Conservation (phyloP, 306 rosid genomes). For the Adenanthera pavonina region DNA sequence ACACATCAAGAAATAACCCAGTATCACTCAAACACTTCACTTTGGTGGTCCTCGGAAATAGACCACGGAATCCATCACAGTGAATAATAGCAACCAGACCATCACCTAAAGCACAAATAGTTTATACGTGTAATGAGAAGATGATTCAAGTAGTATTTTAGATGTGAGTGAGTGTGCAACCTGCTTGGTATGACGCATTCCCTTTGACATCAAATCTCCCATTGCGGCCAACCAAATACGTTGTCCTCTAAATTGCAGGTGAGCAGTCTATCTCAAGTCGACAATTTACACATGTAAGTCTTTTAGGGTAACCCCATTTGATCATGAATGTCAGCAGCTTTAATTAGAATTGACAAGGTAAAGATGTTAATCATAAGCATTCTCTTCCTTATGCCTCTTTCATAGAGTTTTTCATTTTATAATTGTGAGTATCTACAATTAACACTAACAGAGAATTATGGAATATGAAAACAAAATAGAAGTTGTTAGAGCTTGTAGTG, state of each 20-base stretch:
- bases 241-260: slow-evolving; percentile 89
- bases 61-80: slow-evolving; percentile 73
- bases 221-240: slow-evolving; percentile 88
- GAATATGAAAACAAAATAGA: not conserved
- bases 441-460: not conserved
- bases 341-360: not conserved
- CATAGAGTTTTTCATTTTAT: not conserved
- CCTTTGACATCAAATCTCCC: slow-evolving; percentile 81
- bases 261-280: slow-evolving; percentile 50
- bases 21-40: slow-evolving; percentile 96
- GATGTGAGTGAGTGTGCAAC: slow-evolving; percentile 33
- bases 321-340: slow-evolving; percentile 2
- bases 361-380: not conserved
- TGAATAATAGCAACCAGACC: slow-evolving; percentile 87
- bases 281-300: slow-evolving; percentile 21
- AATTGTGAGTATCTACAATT: not conserved
- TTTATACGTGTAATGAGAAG: slow-evolving; percentile 20
- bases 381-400: not conserved
- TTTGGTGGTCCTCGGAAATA: slow-evolving; percentile 65
- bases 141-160: slow-evolving; percentile 1
- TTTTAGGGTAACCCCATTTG: slow-evolving; percentile 4
- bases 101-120: slow-evolving; percentile 63
- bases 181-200: slow-evolving; percentile 88
- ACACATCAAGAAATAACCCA: slow-evolving; percentile 91
- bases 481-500: not conserved